Conservation (phyloP, 495 filamentous ascomycete species). For the Penicillium fimorum region DNA sequence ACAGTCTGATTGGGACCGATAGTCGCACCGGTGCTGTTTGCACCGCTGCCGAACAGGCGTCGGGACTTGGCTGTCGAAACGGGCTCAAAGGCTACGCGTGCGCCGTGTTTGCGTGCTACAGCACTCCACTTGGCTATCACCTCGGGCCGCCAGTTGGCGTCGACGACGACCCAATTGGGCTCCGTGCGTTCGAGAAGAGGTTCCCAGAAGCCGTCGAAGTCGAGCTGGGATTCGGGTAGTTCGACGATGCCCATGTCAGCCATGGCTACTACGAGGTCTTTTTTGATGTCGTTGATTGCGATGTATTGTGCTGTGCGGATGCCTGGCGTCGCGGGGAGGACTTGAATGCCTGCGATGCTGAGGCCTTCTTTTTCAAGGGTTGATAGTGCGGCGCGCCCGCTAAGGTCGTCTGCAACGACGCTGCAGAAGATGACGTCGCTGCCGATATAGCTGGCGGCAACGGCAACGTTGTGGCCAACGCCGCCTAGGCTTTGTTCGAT, state of each 20-base stretch:
- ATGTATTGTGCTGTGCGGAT: constrained; percentile 84
- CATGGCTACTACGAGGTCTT: constrained; percentile 82
- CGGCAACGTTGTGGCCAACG: constrained; percentile 91
- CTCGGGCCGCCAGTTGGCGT: constrained; percentile 73
- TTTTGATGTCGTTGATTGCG: constrained; percentile 78
- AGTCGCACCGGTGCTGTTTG: constrained; percentile 20
- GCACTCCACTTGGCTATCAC: constrained; percentile 62
- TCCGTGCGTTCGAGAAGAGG: constrained; percentile 52
- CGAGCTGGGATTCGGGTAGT: constrained; percentile 36
- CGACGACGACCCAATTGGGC: constrained; percentile 74
- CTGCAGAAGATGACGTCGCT: constrained; percentile 66
- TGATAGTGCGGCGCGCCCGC: constrained; percentile 67
- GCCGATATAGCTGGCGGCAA: constrained; percentile 66
- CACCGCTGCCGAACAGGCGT: constrained; percentile 56
- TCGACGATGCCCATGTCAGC: constrained; percentile 91
- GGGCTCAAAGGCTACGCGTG: constrained; percentile 82
- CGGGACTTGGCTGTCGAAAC: constrained; percentile 77
- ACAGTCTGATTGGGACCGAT: constrained; percentile 45
- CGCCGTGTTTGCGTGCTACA: constrained; percentile 51
- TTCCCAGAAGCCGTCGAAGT: constrained; percentile 57
- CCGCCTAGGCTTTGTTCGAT: constrained; percentile 84
- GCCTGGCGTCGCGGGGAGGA: constrained; percentile 49
- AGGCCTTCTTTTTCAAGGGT: constrained; percentile 62
- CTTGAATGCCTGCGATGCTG: constrained; percentile 59
- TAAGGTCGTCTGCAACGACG: constrained; percentile 71